Evolutionary conservation across 2,329 filamentous ascomycete species (phyloP).

Genomic region (Paramyrothecium sp.): DNA sequence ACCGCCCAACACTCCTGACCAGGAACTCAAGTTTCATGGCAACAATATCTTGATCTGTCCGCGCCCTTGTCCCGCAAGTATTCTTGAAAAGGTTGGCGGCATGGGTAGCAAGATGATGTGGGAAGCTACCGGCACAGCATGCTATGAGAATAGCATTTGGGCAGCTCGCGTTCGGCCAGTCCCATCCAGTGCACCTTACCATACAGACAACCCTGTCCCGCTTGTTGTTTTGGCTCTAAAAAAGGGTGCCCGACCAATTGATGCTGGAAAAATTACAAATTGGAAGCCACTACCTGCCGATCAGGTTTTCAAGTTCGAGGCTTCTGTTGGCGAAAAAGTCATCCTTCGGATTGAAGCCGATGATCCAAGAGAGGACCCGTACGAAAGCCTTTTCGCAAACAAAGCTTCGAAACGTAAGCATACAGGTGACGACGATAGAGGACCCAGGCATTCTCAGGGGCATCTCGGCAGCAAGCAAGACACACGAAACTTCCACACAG

Average conservation of each 20-base stretch:
- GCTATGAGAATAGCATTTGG: constrained; percentile 81
- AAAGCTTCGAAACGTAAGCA: constrained; percentile 59
- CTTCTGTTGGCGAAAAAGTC: constrained; percentile 82
- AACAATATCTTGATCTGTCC: constrained; percentile 91
- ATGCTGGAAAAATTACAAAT: constrained; percentile 77
- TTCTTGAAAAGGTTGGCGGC: constrained; percentile 82
- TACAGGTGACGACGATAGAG: constrained; percentile 46
- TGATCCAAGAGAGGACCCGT: constrained; percentile 57
- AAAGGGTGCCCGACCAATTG: constrained; percentile 72
- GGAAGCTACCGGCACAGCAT: constrained; percentile 76
- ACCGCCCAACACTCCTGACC: constrained; percentile 59
- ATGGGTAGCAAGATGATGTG: constrained; percentile 81
- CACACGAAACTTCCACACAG: constrained; percentile 41
- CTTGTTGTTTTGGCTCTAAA: constrained; percentile 80
- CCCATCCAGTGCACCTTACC: constrained; percentile 62
- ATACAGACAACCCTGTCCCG: constrained; percentile 77
- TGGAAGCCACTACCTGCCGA: constrained; percentile 77
- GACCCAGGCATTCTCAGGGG: constrained; percentile 28
- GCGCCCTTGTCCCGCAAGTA: constrained; percentile 66
- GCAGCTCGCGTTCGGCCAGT: constrained; percentile 77
- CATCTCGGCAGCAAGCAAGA: constrained; percentile 37
- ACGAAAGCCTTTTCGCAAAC: constrained; percentile 61
- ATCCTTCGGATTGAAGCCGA: constrained; percentile 79
- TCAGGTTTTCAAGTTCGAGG: constrained; percentile 75
- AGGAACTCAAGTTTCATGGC: constrained; percentile 76